Percentiles rank a stretch among this genome's conserved stretches.
phyloP scores from a whole-genome alignment of 495 filamentous ascomycete genomes.

The Penicillium simplicissimum region DNA sequence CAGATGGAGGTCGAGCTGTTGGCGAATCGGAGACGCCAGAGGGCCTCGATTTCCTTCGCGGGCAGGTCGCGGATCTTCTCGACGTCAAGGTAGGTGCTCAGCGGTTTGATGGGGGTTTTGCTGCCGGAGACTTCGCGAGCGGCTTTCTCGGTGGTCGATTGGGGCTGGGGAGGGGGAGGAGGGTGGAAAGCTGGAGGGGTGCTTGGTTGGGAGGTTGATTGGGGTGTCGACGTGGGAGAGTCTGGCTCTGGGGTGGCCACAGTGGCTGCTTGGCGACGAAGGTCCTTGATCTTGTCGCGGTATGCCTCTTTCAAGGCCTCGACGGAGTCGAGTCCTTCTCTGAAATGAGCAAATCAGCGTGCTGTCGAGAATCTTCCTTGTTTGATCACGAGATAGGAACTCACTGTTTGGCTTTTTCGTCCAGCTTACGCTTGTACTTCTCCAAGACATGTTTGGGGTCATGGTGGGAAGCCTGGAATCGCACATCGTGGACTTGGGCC shows the following conservation, averaged over 20 bases:
- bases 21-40: conserved; percentile 92
- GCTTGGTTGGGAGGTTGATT: conserved; percentile 13
- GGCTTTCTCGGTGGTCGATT: conserved; percentile 36
- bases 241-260: conserved; percentile 52
- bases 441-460: conserved; percentile 66
- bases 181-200: conserved; percentile 32
- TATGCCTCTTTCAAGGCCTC: conserved; percentile 80
- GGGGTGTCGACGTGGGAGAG: conserved; percentile 12
- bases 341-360: conserved; percentile 22
- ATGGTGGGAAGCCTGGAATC: conserved; percentile 74
- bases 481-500: conserved; percentile 90
- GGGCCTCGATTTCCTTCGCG: conserved; percentile 74
- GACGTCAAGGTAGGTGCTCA: conserved; percentile 81
- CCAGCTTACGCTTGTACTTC: conserved; percentile 85
- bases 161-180: conserved; percentile 30
- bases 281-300: conserved; percentile 71
- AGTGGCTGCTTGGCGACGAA: conserved; percentile 62
- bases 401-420: conserved; percentile 76
- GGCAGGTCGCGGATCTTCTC: conserved; percentile 72
- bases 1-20: conserved; percentile 68
- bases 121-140: conserved; percentile 30
- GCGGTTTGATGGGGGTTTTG: conserved; percentile 68
- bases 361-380: not conserved
- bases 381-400: conserved; percentile 14
- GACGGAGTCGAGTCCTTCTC: conserved; percentile 72